phyloP scores from a whole-genome alignment of 805 yeast genomes.

The Candida sanyiensis region DNA sequence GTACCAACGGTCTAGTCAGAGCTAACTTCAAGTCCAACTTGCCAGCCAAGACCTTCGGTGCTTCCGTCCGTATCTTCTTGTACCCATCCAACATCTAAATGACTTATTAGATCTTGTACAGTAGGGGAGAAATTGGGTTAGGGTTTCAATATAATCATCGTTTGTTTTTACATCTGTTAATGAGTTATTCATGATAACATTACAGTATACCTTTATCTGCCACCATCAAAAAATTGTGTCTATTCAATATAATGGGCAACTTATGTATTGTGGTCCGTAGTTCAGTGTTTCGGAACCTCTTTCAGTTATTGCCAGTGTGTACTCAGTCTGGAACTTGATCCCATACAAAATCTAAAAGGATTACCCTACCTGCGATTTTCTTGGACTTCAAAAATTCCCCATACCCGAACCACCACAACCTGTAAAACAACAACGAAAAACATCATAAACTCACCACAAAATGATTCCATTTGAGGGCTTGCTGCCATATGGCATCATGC shows the following conservation, averaged over 20 bases:
- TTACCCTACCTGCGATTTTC: too few relatives aligned
- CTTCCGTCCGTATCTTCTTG: slow-evolving; percentile 98
- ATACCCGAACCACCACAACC: too few relatives aligned
- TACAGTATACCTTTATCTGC: slow-evolving; percentile 10
- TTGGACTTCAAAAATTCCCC: too few relatives aligned
- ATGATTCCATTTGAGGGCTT: slow-evolving; percentile 71
- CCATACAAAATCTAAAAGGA: too few relatives aligned
- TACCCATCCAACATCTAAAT: slow-evolving; percentile 98
- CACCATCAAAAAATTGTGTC: slow-evolving; percentile 12
- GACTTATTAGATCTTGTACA: slow-evolving; percentile 1
- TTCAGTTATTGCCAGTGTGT: too few relatives aligned
- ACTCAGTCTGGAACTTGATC: background rate
- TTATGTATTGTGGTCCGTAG: too few relatives aligned
- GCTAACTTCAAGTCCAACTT: slow-evolving; percentile 98
- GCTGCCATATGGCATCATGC: slow-evolving; percentile 54
- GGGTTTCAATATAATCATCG: slow-evolving; percentile 5
- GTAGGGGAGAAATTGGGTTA: slow-evolving; percentile 4
- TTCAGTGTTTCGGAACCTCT: too few relatives aligned
- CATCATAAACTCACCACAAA: background rate
- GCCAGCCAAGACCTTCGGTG: slow-evolving; percentile 99
- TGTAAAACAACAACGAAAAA: background rate
- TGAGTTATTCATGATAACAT: slow-evolving; percentile 10
- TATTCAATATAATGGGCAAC: slow-evolving; percentile 9
- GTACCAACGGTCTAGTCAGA: slow-evolving; percentile 96
- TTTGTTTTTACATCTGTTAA: slow-evolving; percentile 9